phyloP scores from a whole-genome alignment of 2,329 filamentous ascomycete genomes.

The Ambrosiella beaveri region DNA sequence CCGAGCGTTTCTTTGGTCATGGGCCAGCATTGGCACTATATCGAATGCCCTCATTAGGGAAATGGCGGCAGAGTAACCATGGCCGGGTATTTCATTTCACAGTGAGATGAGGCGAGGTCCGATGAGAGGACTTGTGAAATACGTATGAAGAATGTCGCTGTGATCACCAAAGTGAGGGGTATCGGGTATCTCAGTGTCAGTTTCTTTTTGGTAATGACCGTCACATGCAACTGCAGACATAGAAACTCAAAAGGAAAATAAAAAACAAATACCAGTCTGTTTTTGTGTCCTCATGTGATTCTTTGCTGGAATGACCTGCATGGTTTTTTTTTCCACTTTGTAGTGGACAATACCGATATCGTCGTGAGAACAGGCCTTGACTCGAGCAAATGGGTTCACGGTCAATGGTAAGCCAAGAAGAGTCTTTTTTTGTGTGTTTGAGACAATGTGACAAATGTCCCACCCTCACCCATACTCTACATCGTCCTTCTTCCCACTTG shows the following conservation, averaged over 20 bases:
- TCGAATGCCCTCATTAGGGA: neutral
- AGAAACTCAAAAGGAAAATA: neutral
- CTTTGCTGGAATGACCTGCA: no score
- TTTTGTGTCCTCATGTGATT: no score
- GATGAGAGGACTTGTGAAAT: neutral
- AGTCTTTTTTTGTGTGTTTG: no score
- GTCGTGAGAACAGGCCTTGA: no score
- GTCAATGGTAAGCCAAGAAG: neutral
- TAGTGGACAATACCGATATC: no score
- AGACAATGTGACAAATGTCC: neutral
- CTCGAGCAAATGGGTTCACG: neutral
- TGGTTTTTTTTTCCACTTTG: no score
- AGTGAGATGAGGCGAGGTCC: neutral
- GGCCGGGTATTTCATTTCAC: neutral
- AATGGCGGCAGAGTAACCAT: neutral
- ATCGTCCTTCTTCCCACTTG: neutral
- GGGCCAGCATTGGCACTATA: no score
- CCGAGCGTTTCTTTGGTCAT: no score
- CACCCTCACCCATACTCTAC: neutral
- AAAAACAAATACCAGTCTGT: no score
- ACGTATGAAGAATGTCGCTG: neutral
- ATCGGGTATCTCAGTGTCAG: no score
- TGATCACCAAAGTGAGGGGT: neutral
- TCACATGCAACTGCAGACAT: neutral
- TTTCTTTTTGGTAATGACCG: no score